Percentiles rank a stretch among this genome's conserved stretches.
phyloP scores from a whole-genome alignment of 768 basidiomycete genomes.

The Glaciozyma martinii region DNA sequence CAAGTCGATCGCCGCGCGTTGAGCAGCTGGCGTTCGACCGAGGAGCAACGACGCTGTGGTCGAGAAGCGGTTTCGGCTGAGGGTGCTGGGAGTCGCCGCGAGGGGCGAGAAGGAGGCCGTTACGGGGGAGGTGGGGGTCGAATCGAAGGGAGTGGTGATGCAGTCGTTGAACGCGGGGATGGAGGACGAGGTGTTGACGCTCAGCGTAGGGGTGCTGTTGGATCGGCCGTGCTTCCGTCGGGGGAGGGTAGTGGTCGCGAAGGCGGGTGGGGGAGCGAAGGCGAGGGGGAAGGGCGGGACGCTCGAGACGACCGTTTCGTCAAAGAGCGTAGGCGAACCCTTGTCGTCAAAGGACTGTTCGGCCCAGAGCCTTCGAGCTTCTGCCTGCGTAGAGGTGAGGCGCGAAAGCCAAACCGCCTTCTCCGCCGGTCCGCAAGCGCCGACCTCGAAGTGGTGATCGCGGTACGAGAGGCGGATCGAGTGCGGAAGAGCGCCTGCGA shows the following conservation, averaged over 20 bases:
- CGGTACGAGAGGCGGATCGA: slow-evolving; percentile 64
- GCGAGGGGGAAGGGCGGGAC: slow-evolving; percentile 39
- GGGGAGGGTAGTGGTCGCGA: neutral
- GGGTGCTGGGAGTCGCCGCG: neutral
- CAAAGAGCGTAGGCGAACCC: slow-evolving; percentile 44
- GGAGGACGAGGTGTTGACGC: neutral
- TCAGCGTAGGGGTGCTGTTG: slow-evolving; percentile 11
- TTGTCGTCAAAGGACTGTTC: slow-evolving; percentile 23
- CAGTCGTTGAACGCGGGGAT: slow-evolving; percentile 2
- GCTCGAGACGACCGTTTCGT: slow-evolving; percentile 57
- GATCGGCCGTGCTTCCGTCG: slow-evolving; percentile 12
- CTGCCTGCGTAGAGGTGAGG: slow-evolving; percentile 49
- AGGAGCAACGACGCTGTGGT: slow-evolving; percentile 36
- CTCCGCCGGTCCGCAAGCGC: slow-evolving; percentile 72
- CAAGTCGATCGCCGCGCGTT: slow-evolving; percentile 64
- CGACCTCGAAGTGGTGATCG: slow-evolving; percentile 73
- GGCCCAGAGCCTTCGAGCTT: slow-evolving; percentile 14
- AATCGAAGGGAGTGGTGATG: neutral
- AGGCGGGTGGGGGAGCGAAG: slow-evolving; percentile 36
- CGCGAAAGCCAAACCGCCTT: slow-evolving; percentile 77
- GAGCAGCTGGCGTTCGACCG: slow-evolving; percentile 54
- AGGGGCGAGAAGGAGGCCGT: neutral
- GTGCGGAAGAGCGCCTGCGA: slow-evolving; percentile 63
- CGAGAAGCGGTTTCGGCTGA: slow-evolving; percentile 14
- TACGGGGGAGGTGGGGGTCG: neutral